Evolutionary conservation across 2,329 filamentous ascomycete genomes (phyloP), one percentile per base, ranked within the genome.

Genomic region (Ascochyta lentis): DNA sequence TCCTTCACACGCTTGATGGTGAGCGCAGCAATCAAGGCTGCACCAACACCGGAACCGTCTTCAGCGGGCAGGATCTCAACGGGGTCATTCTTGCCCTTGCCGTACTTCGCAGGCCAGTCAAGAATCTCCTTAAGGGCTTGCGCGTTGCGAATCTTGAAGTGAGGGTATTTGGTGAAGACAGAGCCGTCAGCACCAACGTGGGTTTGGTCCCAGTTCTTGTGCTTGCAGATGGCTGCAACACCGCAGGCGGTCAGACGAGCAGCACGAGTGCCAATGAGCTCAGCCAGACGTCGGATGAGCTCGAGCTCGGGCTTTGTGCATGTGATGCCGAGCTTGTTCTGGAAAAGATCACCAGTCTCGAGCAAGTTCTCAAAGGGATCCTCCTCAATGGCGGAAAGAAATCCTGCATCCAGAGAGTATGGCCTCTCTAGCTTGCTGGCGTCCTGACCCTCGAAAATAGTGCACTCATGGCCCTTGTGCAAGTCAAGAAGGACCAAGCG

Each of bases 91-190:
- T 77, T 72, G 46, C 78, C 92, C 74, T 92, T 77, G 59, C 76
- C 89, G 76, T 88, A 89, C 79, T 91, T 90, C 51, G 84, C 86
- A 3, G 90, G 86, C 93, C 94, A 98, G 81, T 96, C 94, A 34
- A 99, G 86, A 64, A 99, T 97, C 82, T 99, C 95, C 51, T 91
- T 88, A 49, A 99, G 85, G 26, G 95, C 95, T 75, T 89, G 84
- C 13, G 95, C 94, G 52, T 94, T 93, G 50, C 95, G 89, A 54
- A 88, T 86, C 83, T 97, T 97, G 86, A 99, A 99, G 79, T 96
- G 90, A 12, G 95, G 95, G 80, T 99, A 99, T 77, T 98, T 98
- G 84, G 96, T 97, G 82, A 99, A 99, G 50, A 99, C 94, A 16
- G 91, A 96, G 34, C 95, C 95, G 73, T 99, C 95, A 47, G 95